Conservation (phyloP, 2,329 filamentous ascomycete genomes). For the Fusarium newnesense region DNA sequence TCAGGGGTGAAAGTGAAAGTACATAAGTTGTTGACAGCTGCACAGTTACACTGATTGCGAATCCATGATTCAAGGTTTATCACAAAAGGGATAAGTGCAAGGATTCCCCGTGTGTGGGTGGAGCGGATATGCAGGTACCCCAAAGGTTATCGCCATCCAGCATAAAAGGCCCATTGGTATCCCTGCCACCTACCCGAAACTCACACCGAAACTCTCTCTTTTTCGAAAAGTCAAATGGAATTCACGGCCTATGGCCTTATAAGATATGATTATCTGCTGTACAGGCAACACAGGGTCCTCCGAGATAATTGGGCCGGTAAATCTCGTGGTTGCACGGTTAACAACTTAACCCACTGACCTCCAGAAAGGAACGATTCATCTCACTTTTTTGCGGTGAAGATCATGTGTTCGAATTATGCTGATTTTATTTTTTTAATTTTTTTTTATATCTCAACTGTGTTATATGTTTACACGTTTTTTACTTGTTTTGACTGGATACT, state of each 20-base stretch:
- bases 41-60: neutral
- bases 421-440: neutral
- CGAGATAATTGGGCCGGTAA: no score
- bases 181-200: neutral
- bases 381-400: neutral
- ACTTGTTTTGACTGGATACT: accelerated
- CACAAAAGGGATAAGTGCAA: neutral
- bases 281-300: no score
- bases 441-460: no score
- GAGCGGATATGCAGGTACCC: slow-evolving; percentile 31
- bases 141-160: slow-evolving; percentile 16
- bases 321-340: no score
- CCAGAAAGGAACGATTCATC: neutral
- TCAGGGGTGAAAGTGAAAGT: neutral
- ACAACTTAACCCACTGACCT: no score
- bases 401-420: neutral
- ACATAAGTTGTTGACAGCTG: neutral
- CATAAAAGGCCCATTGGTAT: neutral
- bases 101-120: neutral
- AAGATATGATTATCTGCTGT: no score
- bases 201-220: neutral
- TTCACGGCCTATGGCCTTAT: no score
- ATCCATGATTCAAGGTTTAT: slow-evolving; percentile 1
- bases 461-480: neutral
- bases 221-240: no score